These are phyloP conservation scores for Schizophyllum commune DNA, from an alignment of 1,284 basidiomycete species.

Conservation along the genomic window DNA sequence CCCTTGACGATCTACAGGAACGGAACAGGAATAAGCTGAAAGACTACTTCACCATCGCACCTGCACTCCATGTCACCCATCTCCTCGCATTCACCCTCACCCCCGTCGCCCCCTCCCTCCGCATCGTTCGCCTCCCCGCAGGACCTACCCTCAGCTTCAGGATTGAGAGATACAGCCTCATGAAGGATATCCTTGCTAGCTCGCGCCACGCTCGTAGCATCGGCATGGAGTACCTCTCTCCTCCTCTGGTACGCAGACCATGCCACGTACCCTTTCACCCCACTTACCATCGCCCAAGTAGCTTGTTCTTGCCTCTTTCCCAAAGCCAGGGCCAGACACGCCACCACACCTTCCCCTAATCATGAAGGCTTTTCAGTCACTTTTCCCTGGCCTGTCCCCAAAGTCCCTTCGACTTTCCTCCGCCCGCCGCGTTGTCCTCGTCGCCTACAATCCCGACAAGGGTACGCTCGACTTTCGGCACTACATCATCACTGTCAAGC, in stretches of 20 bases:
- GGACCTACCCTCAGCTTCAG: constrained; percentile 95
- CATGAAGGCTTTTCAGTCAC: constrained; percentile 84
- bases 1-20: constrained; percentile 52
- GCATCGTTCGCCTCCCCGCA: constrained; percentile 83
- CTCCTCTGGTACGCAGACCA: constrained; percentile 63
- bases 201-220: constrained; percentile 66
- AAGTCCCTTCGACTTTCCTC: constrained; percentile 73
- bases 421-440: constrained; percentile 86
- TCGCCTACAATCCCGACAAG: constrained; percentile 85
- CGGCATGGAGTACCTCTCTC: constrained; percentile 80
- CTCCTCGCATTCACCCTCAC: constrained; percentile 89
- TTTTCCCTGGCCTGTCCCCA: constrained; percentile 82
- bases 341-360: constrained; percentile 66
- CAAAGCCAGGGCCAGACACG: constrained; percentile 60
- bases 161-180: constrained; percentile 86
- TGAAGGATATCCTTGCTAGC: constrained; percentile 74
- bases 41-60: constrained; percentile 92
- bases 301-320: constrained; percentile 74
- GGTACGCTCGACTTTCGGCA: constrained; percentile 92
- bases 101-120: constrained; percentile 77
- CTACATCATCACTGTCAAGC: constrained; percentile 92
- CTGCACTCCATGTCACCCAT: constrained; percentile 89
- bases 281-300: constrained; percentile 19
- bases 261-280: not conserved
- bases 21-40: constrained; percentile 87